These are phyloP conservation scores for Chamaenerion angustifolium DNA, from an alignment of 345 rosid genomes.

Conservation along the genomic window DNA sequence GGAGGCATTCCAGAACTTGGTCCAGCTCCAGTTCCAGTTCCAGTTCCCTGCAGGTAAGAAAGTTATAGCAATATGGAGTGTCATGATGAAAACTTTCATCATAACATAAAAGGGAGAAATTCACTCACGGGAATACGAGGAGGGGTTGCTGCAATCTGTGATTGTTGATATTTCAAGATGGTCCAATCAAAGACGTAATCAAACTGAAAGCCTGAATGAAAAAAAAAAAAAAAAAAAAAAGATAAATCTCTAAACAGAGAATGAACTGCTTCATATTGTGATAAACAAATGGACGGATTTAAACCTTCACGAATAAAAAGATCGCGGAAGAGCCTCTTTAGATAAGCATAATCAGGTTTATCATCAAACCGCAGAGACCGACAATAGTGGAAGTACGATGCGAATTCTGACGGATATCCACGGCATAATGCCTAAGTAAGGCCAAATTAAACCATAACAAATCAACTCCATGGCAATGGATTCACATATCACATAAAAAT, in stretches of 20 bases:
- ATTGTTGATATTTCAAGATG: constrained; percentile 84
- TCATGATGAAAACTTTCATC: neutral
- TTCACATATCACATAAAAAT: too few species aligned
- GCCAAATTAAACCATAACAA: neutral
- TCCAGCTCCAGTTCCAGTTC: constrained; percentile 70
- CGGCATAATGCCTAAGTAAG: constrained; percentile 51
- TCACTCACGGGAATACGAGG: constrained; percentile 38
- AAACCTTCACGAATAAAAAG: constrained; percentile 89
- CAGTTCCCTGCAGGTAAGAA: constrained; percentile 34
- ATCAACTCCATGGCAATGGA: neutral
- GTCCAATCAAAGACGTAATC: constrained; percentile 94
- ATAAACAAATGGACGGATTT: constrained; percentile 8
- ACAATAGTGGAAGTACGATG: constrained; percentile 83
- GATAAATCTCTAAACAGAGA: neutral
- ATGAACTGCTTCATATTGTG: neutral
- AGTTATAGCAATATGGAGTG: neutral
- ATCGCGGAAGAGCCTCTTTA: constrained; percentile 79
- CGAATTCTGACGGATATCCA: constrained; percentile 84
- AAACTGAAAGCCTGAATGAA: constrained; percentile 91
- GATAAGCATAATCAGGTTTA: constrained; percentile 84
- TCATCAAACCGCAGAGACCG: constrained; percentile 79
- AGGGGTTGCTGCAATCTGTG: constrained; percentile 59
- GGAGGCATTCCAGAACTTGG: constrained; percentile 70
- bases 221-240: constrained; percentile 22
- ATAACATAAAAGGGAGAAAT: neutral